Base-by-base conservation (phyloP, 148 eudicot genomes). In the Heliosperma pusillum region DNA sequence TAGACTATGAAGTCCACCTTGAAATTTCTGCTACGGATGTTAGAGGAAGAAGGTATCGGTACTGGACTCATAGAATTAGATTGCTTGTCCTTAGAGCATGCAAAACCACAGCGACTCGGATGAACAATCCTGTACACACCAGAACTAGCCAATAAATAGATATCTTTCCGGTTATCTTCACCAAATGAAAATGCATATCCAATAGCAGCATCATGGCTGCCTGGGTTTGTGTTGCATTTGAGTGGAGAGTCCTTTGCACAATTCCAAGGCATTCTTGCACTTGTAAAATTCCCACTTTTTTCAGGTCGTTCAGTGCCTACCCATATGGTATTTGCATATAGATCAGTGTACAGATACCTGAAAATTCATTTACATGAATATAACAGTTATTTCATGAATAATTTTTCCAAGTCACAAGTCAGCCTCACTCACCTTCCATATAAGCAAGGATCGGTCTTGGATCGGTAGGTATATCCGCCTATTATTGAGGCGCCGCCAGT, bases 121-220 rank as follows among this genome's bases (percentile, higher is more conserved):
- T 44, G 30, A 21, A 55, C 29, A 69, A 69, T 69, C 56, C 27
- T 69, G 71, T 69, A 69, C 55, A 69, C 71, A 69, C 71, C 71
- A 6, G 71, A 69, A 22, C 71, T 69, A 20, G 71, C 55, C n/a
- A 69, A 47, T 44, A 69, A 69, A 44, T 69, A 69, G 22, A 69
- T 57, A 69, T 69, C 71, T 47, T 69, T 69, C 45, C 71, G 45
- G 56, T 45, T 45, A 15, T 69, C 71, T 69, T 69, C 71, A 44
- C 71, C 71, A 69, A 69, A 69, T 24, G 71, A 69, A 69, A 69
- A 69, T 69, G 71, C 71, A 44, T 69, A 69, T 21, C 71, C 71
- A 22, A 69, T 45, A 21, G 9, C 27, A 69, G 71, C 71, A 69
- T 69, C 30, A 44, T 45, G 56, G 71, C 71, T 44, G 56, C 71